These are phyloP conservation scores for Collybia sordida DNA, from an alignment of 768 basidiomycete genomes.

Conservation along the genomic window DNA sequence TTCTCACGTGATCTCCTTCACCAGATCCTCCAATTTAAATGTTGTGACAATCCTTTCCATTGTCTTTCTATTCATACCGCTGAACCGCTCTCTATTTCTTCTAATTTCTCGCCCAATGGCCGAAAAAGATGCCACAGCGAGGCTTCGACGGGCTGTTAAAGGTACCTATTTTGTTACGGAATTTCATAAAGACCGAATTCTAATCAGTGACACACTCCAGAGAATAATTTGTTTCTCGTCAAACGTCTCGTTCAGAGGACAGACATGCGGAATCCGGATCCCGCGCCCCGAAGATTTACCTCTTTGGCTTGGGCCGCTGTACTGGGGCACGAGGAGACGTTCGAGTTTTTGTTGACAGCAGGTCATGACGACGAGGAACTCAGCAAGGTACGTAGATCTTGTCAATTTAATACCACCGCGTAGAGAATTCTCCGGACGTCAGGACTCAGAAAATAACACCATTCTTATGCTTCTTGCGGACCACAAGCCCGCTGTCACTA, in stretches of 20 bases:
- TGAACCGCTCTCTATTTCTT: slow-evolving; percentile 3
- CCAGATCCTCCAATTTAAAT: slow-evolving; percentile 8
- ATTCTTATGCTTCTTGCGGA: slow-evolving; percentile 93
- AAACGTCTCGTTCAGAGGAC: slow-evolving; percentile 82
- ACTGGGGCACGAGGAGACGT: slow-evolving; percentile 87
- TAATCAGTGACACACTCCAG: slow-evolving; percentile 40
- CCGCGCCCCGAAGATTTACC: slow-evolving; percentile 71
- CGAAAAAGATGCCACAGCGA: slow-evolving; percentile 75
- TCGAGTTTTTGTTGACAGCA: slow-evolving; percentile 81
- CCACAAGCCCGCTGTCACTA: slow-evolving; percentile 52
- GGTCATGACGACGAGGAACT: slow-evolving; percentile 95
- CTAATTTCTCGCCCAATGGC: slow-evolving; percentile 50
- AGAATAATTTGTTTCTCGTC: slow-evolving; percentile 93
- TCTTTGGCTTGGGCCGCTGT: slow-evolving; percentile 92
- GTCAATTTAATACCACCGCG: background rate
- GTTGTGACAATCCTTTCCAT: slow-evolving; percentile 12
- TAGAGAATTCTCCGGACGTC: slow-evolving; percentile 1
- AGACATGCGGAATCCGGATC: slow-evolving; percentile 91
- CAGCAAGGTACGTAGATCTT: slow-evolving; percentile 60
- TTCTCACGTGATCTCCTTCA: slow-evolving; percentile 15
- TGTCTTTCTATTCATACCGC: slow-evolving; percentile 2
- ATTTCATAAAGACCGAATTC: slow-evolving; percentile 1
- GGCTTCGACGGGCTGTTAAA: slow-evolving; percentile 80
- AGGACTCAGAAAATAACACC: slow-evolving; percentile 94
- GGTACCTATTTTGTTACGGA: slow-evolving; percentile 36